phyloP scores from a whole-genome alignment of 805 yeast genomes.

The Nakazawaea molendinolei region DNA sequence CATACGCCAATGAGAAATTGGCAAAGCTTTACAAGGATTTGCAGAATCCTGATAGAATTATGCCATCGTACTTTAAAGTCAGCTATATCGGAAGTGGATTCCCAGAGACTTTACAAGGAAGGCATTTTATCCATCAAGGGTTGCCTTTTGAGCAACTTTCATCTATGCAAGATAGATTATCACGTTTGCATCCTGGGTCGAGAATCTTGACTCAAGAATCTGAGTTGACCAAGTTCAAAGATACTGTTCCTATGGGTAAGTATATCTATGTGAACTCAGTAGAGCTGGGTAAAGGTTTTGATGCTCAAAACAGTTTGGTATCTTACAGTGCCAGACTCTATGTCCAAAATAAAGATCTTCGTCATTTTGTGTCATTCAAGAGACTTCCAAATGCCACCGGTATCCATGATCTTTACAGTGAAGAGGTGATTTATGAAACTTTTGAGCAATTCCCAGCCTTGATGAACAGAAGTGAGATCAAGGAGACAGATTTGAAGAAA shows the following conservation, averaged over 20 bases:
- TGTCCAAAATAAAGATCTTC: slow-evolving; percentile 67
- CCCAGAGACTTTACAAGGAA: slow-evolving; percentile 69
- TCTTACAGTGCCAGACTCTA: slow-evolving; percentile 64
- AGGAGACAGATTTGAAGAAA: slow-evolving; percentile 37
- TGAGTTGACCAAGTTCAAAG: slow-evolving; percentile 44
- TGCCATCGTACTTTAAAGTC: slow-evolving; percentile 75
- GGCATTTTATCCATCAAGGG: slow-evolving; percentile 79
- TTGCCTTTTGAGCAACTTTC: slow-evolving; percentile 82
- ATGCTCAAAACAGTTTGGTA: slow-evolving; percentile 36
- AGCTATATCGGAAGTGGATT: slow-evolving; percentile 80
- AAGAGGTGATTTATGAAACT: slow-evolving; percentile 76
- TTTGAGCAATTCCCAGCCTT: slow-evolving; percentile 76
- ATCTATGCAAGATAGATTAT: slow-evolving; percentile 70
- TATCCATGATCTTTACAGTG: slow-evolving; percentile 80
- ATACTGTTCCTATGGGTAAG: slow-evolving; percentile 60
- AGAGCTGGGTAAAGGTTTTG: slow-evolving; percentile 54
- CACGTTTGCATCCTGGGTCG: slow-evolving; percentile 77
- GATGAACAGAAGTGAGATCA: slow-evolving; percentile 77
- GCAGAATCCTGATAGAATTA: slow-evolving; percentile 62
- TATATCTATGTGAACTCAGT: slow-evolving; percentile 67
- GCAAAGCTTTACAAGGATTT: slow-evolving; percentile 62
- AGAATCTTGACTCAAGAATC: slow-evolving; percentile 51
- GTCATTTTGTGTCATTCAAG: slow-evolving; percentile 61
- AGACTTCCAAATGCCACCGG: slow-evolving; percentile 69
- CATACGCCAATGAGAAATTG: slow-evolving; percentile 62